Percentiles rank a stretch among this genome's conserved stretches.
These are phyloP conservation scores for Pilasporangium apinafurcum DNA, from an alignment of 352 stramenopile genomes.

Conservation along the genomic window DNA sequence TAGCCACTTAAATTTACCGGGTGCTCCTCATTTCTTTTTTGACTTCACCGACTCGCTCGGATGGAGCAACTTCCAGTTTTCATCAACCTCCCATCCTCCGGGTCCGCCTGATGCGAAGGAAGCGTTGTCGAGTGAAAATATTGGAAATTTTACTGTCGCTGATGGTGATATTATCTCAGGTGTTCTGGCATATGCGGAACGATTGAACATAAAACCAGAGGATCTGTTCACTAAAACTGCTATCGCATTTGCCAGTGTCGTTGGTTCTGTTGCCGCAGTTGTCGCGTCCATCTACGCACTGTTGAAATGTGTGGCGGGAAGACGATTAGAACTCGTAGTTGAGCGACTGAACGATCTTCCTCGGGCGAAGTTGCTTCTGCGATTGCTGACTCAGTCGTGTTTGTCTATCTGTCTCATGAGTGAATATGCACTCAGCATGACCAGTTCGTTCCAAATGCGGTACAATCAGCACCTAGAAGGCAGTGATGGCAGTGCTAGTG, in stretches of 20 bases:
- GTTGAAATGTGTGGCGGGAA: slow-evolving; percentile 32
- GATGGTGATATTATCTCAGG: slow-evolving; percentile 74
- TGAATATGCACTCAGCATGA: slow-evolving; percentile 78
- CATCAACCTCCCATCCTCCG: neutral
- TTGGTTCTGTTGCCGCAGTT: slow-evolving; percentile 45
- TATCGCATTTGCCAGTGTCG: slow-evolving; percentile 53
- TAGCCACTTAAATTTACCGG: slow-evolving; percentile 55
- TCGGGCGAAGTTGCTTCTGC: slow-evolving; percentile 60
- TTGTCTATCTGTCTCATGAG: slow-evolving; percentile 73
- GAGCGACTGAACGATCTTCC: slow-evolving; percentile 60
- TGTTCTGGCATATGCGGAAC: slow-evolving; percentile 57
- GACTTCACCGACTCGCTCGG: slow-evolving; percentile 67
- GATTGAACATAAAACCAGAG: slow-evolving; percentile 55
- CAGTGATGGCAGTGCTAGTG: slow-evolving; percentile 25
- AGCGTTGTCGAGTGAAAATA: slow-evolving; percentile 15
- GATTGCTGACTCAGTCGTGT: slow-evolving; percentile 57
- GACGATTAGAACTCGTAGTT: slow-evolving; percentile 46
- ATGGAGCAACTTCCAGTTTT: slow-evolving; percentile 48
- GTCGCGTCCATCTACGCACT: slow-evolving; percentile 54
- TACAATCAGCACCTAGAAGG: slow-evolving; percentile 47
- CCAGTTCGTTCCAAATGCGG: slow-evolving; percentile 70
- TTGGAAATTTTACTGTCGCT: slow-evolving; percentile 39
- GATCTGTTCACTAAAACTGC: slow-evolving; percentile 70
- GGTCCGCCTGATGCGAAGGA: slow-evolving; percentile 3
- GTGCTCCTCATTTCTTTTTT: slow-evolving; percentile 51